Percentiles rank a stretch among this genome's conserved stretches.
phyloP scores from a whole-genome alignment of 176 grass and related monocot species.

The Cenchrus purpureus region DNA sequence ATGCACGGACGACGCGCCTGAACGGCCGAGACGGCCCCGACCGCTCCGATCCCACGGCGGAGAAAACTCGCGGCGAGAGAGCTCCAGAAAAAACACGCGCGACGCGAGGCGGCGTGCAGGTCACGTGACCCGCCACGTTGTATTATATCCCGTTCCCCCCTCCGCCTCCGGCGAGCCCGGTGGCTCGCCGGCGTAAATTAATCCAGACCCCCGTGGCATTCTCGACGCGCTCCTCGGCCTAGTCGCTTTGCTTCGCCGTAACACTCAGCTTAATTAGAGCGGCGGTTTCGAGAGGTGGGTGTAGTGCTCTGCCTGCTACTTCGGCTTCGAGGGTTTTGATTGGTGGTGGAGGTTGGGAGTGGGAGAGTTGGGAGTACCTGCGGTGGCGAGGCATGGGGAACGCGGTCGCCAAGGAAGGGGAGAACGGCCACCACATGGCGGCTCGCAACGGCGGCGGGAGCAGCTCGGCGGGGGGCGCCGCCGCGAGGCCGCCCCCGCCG shows the following conservation, averaged over 20 bases:
- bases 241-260: conserved; percentile 1
- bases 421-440: conserved; percentile 51
- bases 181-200: conserved; percentile 1
- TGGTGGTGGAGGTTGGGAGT: background rate
- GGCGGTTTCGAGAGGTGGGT: background rate
- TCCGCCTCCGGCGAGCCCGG: conserved; percentile 28
- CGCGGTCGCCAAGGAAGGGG: conserved; percentile 58
- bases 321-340: background rate
- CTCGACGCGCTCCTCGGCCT: background rate
- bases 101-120: conserved; percentile 7
- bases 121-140: conserved; percentile 34
- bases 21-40: background rate
- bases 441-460: conserved; percentile 4
- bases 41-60: conserved; percentile 9
- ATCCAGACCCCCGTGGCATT: background rate
- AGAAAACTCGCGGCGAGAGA: background rate
- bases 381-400: conserved; percentile 68
- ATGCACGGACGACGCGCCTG: conserved; percentile 18
- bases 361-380: background rate
- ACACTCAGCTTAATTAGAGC: conserved; percentile 5
- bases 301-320: background rate
- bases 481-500: background rate
- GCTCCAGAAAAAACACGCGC: background rate
- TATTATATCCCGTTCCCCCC: conserved; percentile 26
- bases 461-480: conserved; percentile 17